These are phyloP conservation scores for Cytospora piceae DNA, from an alignment of 2,329 filamentous ascomycete species.

Conservation along the genomic window DNA sequence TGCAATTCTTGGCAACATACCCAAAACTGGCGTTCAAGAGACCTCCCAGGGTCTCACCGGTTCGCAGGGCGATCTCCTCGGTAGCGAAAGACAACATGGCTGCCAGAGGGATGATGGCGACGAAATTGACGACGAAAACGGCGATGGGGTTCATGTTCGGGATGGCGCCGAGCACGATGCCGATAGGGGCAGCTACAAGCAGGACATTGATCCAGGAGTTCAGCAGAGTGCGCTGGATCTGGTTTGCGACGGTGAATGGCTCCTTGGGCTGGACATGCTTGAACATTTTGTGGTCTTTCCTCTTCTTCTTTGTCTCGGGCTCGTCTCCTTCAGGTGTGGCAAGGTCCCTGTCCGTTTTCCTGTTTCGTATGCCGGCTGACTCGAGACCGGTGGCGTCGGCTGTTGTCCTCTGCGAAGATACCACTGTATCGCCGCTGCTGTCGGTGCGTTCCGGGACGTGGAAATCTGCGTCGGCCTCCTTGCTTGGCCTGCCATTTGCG, in stretches of 20 bases:
- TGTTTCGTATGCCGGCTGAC: slow-evolving; percentile 28
- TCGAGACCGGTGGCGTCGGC: slow-evolving; percentile 9
- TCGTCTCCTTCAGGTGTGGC: slow-evolving; percentile 32
- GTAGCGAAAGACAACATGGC: slow-evolving; percentile 86
- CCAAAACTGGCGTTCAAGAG: slow-evolving; percentile 90
- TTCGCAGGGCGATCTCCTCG: slow-evolving; percentile 82
- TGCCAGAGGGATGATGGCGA: slow-evolving; percentile 88
- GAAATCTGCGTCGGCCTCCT: slow-evolving; percentile 35
- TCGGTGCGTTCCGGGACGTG: slow-evolving; percentile 35
- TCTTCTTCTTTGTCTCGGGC: slow-evolving; percentile 44
- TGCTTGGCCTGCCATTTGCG: slow-evolving; percentile 9
- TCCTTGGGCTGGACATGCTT: slow-evolving; percentile 53
- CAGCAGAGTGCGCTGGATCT: slow-evolving; percentile 75
- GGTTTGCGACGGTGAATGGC: slow-evolving; percentile 64
- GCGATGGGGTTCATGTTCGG: slow-evolving; percentile 57
- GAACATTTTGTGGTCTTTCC: slow-evolving; percentile 46
- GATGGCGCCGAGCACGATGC: slow-evolving; percentile 74
- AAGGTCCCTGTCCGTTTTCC: slow-evolving; percentile 33
- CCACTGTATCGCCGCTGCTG: slow-evolving; percentile 33
- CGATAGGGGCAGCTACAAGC: slow-evolving; percentile 75
- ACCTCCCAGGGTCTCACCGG: slow-evolving; percentile 85
- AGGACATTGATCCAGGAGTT: slow-evolving; percentile 88
- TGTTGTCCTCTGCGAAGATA: slow-evolving; percentile 17
- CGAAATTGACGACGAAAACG: slow-evolving; percentile 88
- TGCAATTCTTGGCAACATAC: slow-evolving; percentile 45